A percentile compares a stretch with the other conserved stretches of the same genome.
phyloP scores from a whole-genome alignment of 352 stramenopile genomes.

The Phytopythium delawarense region DNA sequence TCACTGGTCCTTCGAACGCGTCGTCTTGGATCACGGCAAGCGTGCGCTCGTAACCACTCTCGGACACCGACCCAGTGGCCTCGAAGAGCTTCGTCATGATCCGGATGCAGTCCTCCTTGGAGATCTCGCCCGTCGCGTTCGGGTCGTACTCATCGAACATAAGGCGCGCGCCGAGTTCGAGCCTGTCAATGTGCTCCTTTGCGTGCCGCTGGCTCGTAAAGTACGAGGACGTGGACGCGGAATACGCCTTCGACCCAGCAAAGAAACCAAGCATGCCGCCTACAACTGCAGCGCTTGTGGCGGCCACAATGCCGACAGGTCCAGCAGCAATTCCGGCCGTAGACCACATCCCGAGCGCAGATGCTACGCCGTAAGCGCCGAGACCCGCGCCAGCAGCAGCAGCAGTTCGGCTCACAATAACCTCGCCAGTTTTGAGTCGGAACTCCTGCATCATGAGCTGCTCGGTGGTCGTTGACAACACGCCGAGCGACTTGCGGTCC shows the following conservation, averaged over 20 bases:
- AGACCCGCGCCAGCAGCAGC: slow-evolving; percentile 68
- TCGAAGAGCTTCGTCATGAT: slow-evolving; percentile 77
- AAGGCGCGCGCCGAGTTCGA: slow-evolving; percentile 76
- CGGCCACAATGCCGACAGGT: slow-evolving; percentile 67
- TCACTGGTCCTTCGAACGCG: slow-evolving; percentile 53
- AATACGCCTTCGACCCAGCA: slow-evolving; percentile 68
- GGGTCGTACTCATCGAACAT: slow-evolving; percentile 83
- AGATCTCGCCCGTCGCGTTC: slow-evolving; percentile 48
- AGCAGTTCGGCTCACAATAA: slow-evolving; percentile 65
- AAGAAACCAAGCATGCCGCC: slow-evolving; percentile 80
- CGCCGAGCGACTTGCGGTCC: slow-evolving; percentile 55
- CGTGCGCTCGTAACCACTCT: slow-evolving; percentile 53
- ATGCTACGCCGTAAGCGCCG: slow-evolving; percentile 66
- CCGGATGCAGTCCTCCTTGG: slow-evolving; percentile 58
- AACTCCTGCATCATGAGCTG: slow-evolving; percentile 76
- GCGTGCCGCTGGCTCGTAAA: slow-evolving; percentile 71
- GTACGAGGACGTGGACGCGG: slow-evolving; percentile 60
- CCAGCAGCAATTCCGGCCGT: slow-evolving; percentile 63
- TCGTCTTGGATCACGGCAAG: slow-evolving; percentile 56
- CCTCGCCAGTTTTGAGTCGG: slow-evolving; percentile 66
- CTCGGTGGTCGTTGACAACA: slow-evolving; percentile 67
- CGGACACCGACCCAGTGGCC: slow-evolving; percentile 55
- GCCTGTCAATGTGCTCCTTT: slow-evolving; percentile 75
- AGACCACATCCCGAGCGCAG: slow-evolving; percentile 72
- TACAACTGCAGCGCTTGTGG: slow-evolving; percentile 68